Conservation (phyloP, 441 rosid genomes). For the Sinapis alba region DNA sequence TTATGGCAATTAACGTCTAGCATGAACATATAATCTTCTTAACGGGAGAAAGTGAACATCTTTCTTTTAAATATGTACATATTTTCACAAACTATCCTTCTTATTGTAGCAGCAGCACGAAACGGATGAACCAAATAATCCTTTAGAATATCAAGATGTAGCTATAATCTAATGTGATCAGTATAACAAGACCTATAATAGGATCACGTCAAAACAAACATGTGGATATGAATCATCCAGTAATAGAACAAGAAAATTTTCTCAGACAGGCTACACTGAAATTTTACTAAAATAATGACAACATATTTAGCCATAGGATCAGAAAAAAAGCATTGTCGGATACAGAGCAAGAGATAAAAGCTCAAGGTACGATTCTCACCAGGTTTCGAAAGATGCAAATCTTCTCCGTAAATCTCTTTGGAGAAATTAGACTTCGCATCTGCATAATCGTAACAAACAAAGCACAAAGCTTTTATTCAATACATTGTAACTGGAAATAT, state of each 20-base stretch:
- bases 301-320: not conserved
- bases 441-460: not conserved
- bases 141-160: slow-evolving; percentile 21
- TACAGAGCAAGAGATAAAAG: not conserved
- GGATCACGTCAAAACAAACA: not conserved
- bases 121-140: slow-evolving; percentile 7
- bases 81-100: too few species aligned
- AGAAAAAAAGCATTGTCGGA: not conserved
- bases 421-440: slow-evolving; percentile 11
- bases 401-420: slow-evolving; percentile 28
- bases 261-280: not conserved
- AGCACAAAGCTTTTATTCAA: not conserved
- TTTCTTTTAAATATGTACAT: slow-evolving; percentile 36
- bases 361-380: not conserved
- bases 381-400: slow-evolving; percentile 11
- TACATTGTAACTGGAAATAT: not conserved
- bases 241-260: not conserved
- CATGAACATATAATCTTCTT: slow-evolving; percentile 65
- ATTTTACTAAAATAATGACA: not conserved
- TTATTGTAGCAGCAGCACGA: not conserved
- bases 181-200: slow-evolving; percentile 1
- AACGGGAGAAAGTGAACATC: slow-evolving; percentile 33
- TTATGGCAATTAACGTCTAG: slow-evolving; percentile 82
- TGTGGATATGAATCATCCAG: not conserved
- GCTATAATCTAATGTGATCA: not conserved